Conservation (phyloP, 2,329 filamentous ascomycete species). For the Eurotiales sp. region DNA sequence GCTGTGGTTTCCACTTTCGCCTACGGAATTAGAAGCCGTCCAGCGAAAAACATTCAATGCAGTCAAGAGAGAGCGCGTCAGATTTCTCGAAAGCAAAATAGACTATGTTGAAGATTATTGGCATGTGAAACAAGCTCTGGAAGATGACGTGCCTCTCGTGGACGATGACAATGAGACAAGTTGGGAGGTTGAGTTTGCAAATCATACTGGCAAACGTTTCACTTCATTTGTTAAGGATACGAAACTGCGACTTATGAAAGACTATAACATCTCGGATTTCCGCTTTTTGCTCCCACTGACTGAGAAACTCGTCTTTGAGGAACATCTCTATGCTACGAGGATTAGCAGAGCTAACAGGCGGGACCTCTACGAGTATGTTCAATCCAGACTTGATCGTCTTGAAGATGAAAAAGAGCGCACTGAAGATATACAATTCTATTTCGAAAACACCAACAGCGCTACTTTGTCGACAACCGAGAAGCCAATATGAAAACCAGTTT, state of each 20-base stretch:
- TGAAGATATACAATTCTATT: background rate
- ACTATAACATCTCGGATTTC: slow-evolving; percentile 1
- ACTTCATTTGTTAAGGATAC: background rate
- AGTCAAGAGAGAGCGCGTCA: background rate
- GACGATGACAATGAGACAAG: background rate
- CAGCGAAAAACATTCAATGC: background rate
- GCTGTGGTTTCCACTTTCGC: background rate
- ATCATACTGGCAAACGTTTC: background rate
- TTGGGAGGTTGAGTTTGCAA: background rate
- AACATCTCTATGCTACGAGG: background rate
- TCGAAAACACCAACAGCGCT: background rate
- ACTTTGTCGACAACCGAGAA: no score
- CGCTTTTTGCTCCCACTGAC: background rate
- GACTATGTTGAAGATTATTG: background rate
- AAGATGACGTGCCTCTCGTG: background rate
- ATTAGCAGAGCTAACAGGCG: background rate
- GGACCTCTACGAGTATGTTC: background rate
- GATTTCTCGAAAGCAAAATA: background rate
- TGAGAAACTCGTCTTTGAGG: background rate
- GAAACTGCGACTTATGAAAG: slow-evolving; percentile 8
- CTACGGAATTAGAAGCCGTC: background rate
- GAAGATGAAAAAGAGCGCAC: background rate
- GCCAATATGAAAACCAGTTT: no score
- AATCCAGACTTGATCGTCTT: background rate
- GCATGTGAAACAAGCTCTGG: background rate